Base-by-base conservation (phyloP, 192 early-diverging fungal species). In the Coemansia sp. region DNA sequence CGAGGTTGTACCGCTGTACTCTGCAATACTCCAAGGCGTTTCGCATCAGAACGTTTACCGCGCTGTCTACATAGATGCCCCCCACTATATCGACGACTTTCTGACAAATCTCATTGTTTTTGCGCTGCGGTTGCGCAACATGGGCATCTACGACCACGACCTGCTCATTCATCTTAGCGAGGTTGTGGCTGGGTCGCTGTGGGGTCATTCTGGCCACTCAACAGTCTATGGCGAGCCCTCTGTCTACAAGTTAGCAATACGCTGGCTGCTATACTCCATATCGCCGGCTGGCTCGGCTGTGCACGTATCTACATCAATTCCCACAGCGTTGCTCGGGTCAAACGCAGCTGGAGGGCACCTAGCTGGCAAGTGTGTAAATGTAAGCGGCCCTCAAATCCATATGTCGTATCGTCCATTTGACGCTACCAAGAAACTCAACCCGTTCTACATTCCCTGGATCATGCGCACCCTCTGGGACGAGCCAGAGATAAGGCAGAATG, bases 371-470 rank as follows among this genome's bases (percentile, higher is more conserved):
- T 41, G 57, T 23, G 16, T 38, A 13, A 59, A 41, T n/a, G 73
- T 71, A 8, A 83, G 80, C 60, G 62, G 87, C 5, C 67, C 53
- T 19, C 68, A 65, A 39, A 67, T 58, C 11, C 77, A 80, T 61
- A 73, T 80, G 69, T 75, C 71, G 47, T 85, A 81, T 39, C 69
- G 87, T 2, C 75, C 78, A 6, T 91, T 97, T 53, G 70, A 76
- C 16, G 93, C 94, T 3, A 86, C 86, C 32, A 56, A 80, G n/a
- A 83, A 84, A 23, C 73, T 92, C 47, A 98, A 98, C 61, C 94
- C 94, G n/a, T 95, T 89, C 70, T 92, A 87, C 76, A 78, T 98
- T 9, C 94, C 97, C 10, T 97, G 95, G 94, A 93, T 94, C 13
- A 91, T 98, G 90, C 92, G 93, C 23, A 89, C 90, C 15, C 84